Conservation (phyloP, 495 filamentous ascomycete species). For the Penicillium argentinense region DNA sequence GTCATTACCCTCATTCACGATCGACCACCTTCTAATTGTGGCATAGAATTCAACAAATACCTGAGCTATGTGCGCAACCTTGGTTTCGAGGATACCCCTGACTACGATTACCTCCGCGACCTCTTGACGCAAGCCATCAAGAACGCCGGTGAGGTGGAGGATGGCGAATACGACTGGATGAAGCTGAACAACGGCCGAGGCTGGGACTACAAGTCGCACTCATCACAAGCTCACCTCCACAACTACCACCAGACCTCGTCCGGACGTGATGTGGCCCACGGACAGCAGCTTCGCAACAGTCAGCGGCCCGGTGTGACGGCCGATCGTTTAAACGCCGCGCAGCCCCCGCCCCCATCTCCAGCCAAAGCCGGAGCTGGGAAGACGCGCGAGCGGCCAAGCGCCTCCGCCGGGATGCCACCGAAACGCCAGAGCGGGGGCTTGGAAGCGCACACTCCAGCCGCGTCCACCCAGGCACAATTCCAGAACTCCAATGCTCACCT, state of each 20-base stretch:
- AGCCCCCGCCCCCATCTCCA: slow-evolving; percentile 86
- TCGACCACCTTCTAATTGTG: not conserved
- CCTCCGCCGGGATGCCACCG: slow-evolving; percentile 61
- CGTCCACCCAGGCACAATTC: slow-evolving; percentile 87
- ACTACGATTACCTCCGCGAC: slow-evolving; percentile 97
- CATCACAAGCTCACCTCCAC: slow-evolving; percentile 72
- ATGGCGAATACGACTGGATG: slow-evolving; percentile 99
- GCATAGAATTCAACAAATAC: slow-evolving; percentile 88
- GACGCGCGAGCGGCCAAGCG: slow-evolving; percentile 80
- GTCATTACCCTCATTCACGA: no score
- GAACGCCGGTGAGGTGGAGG: slow-evolving; percentile 90
- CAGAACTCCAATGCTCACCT: slow-evolving; percentile 86
- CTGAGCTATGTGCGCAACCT: slow-evolving; percentile 96
- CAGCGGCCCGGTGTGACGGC: slow-evolving; percentile 67
- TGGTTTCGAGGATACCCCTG: slow-evolving; percentile 96
- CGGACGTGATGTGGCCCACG: slow-evolving; percentile 68
- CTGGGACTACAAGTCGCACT: slow-evolving; percentile 90
- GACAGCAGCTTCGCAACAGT: slow-evolving; percentile 59
- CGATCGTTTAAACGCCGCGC: slow-evolving; percentile 96
- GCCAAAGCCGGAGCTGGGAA: slow-evolving; percentile 77
- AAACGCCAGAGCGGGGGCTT: slow-evolving; percentile 78
- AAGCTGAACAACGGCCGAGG: slow-evolving; percentile 94
- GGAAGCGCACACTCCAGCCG: slow-evolving; percentile 74
- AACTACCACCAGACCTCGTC: slow-evolving; percentile 75
- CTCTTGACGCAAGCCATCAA: slow-evolving; percentile 97